Conservation (phyloP, 441 rosid species). For the Syzygium syzygioides region DNA sequence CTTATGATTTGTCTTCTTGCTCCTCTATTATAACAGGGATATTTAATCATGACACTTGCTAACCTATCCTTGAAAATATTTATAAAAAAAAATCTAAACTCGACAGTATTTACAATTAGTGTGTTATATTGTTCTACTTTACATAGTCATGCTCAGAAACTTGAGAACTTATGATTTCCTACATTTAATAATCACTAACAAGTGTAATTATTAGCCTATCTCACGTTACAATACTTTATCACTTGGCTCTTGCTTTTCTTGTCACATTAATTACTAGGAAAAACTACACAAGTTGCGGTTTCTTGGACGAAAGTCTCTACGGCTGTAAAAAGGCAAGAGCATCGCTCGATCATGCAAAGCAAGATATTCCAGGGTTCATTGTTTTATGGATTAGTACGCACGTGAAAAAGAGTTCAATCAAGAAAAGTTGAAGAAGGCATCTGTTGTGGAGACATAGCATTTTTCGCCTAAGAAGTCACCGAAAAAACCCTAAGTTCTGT, state of each 20-base stretch:
- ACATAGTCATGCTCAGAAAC: background rate
- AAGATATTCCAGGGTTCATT: background rate
- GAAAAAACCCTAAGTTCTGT: background rate
- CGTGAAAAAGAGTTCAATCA: background rate
- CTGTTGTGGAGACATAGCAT: background rate
- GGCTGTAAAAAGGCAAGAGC: background rate
- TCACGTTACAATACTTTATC: background rate
- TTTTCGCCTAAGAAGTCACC: background rate
- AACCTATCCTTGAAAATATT: background rate
- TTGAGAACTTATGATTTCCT: background rate
- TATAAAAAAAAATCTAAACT: background rate
- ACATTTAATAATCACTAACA: background rate
- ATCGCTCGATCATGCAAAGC: background rate
- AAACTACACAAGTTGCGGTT: background rate
- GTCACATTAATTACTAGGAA: background rate
- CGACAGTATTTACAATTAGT: background rate
- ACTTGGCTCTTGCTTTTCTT: background rate
- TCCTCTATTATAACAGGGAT: background rate
- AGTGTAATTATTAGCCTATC: background rate
- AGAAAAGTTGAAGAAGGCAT: background rate
- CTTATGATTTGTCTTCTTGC: background rate
- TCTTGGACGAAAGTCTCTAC: background rate
- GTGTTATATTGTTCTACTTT: background rate
- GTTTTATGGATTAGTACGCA: background rate
- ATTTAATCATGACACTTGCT: background rate